Conservation (phyloP, 2,329 filamentous ascomycete genomes). For the Clarireedia monteithiana region DNA sequence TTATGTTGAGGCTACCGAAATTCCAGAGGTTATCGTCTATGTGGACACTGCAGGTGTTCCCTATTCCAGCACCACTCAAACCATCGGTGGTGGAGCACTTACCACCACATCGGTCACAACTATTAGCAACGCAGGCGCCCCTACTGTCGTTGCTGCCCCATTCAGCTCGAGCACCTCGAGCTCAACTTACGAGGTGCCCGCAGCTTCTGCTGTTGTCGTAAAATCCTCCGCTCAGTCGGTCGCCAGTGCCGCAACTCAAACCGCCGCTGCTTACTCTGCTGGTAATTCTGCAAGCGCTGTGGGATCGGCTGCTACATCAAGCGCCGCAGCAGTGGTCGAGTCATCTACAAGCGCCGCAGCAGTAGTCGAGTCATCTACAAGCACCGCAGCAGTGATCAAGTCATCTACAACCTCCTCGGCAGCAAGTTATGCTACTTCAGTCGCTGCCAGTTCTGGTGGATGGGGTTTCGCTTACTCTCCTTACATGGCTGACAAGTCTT, state of each 20-base stretch:
- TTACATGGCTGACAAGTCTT: slow-evolving; percentile 48
- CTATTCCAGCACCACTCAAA: slow-evolving; percentile 3
- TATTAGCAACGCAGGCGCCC: background rate
- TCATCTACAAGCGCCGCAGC: background rate
- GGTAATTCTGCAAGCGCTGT: background rate
- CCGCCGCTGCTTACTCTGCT: background rate
- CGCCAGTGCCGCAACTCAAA: background rate
- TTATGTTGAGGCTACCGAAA: slow-evolving; percentile 30
- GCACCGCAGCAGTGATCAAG: slow-evolving; percentile 3
- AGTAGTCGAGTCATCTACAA: background rate
- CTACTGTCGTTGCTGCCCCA: background rate
- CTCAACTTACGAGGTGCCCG: background rate
- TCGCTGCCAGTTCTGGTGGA: slow-evolving; percentile 11
- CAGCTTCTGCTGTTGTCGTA: background rate
- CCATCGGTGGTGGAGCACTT: background rate
- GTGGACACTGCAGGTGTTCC: slow-evolving; percentile 50
- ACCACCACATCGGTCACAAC: background rate
- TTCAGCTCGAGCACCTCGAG: background rate
- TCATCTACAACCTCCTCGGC: slow-evolving; percentile 12
- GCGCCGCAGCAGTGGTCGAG: background rate
- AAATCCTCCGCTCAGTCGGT: too few relatives aligned
- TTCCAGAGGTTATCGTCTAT: slow-evolving; percentile 49
- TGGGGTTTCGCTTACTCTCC: slow-evolving; percentile 51
- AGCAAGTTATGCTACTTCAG: slow-evolving; percentile 6
- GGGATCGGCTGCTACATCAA: background rate